Evolutionary conservation across 768 basidiomycete genomes (phyloP), one percentile per base, ranked within the genome.

Genomic region (Chiua virens): DNA sequence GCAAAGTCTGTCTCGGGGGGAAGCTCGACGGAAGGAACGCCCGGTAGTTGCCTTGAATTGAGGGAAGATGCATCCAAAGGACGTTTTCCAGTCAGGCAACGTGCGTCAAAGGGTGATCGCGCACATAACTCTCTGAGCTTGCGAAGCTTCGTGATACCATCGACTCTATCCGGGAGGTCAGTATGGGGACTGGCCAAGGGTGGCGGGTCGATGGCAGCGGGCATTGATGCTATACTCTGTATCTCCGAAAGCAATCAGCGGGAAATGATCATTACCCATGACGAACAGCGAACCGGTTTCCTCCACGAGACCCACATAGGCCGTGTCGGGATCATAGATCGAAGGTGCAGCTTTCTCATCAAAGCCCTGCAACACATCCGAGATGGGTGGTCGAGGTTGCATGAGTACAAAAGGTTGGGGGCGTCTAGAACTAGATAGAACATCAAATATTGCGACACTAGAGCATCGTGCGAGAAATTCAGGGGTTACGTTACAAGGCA

Each of bases 371-470:
- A 93, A 75, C 8, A 96, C 74, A 30, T 92, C 85, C 18, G 85
- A 77, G 2, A 93, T 75, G 30, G 82, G 78, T 0, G 89, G 86
- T 2, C 82, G 85, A 13, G 95, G 94, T 65, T 98, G 95, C 14
- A 93, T 82, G 11, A 98, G 82, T 8, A 92, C 85, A 61, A 96
- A 85, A 4, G 93, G 84, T 8, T 84, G 71, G 56, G 79, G 53
- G 17, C 77, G 77, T 17, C 70, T 64, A 20, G 75, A 53, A 42
- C 68, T 67, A n/a, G 69, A 59, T 6, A 91, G 74, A 40, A 92
- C 80, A 62, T 93, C 90, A 59, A 92, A 90, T 22, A 90, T 77
- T 30, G 88, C 90, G 27, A 96, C 93, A 50, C 92, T 91, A 58
- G 37, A 14, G 21, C 4, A 38, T 44, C 22, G 46, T 47, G 28